Evolutionary conservation across 129 eudicot genomes (phyloP).

Genomic region (Artemisia annua): DNA sequence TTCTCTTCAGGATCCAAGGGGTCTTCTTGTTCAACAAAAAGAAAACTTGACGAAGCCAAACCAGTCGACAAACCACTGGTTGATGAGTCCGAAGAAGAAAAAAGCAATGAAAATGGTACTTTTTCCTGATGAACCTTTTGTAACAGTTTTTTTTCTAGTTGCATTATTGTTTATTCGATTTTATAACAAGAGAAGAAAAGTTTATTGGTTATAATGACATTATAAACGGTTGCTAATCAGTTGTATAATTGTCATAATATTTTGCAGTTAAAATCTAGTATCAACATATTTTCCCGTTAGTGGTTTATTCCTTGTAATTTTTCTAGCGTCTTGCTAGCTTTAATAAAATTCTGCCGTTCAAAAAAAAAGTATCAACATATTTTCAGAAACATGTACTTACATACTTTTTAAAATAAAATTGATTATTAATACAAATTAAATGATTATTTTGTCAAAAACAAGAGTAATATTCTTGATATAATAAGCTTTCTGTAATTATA

Average conservation of each 20-base stretch:
- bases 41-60: not conserved
- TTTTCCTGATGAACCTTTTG: not conserved
- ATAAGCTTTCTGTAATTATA: not conserved
- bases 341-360: no score
- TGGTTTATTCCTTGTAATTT: no score
- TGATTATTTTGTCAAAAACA: not conserved
- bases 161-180: not conserved
- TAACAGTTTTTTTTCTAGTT: not conserved
- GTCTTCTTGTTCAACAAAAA: not conserved
- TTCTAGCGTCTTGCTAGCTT: no score
- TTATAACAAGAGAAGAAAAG: not conserved
- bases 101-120: not conserved
- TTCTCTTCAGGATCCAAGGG: not conserved
- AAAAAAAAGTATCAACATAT: no score
- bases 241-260: no score
- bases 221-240: no score
- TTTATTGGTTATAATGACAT: no score
- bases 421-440: no score
- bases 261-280: no score
- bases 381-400: no score
- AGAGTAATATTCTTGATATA: not conserved
- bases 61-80: not conserved
- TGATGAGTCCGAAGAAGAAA: not conserved
- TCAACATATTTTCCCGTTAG: no score
- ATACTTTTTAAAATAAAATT: no score